Base-by-base conservation (phyloP, 1,284 basidiomycete species). In the Thecaphora thlaspeos region DNA sequence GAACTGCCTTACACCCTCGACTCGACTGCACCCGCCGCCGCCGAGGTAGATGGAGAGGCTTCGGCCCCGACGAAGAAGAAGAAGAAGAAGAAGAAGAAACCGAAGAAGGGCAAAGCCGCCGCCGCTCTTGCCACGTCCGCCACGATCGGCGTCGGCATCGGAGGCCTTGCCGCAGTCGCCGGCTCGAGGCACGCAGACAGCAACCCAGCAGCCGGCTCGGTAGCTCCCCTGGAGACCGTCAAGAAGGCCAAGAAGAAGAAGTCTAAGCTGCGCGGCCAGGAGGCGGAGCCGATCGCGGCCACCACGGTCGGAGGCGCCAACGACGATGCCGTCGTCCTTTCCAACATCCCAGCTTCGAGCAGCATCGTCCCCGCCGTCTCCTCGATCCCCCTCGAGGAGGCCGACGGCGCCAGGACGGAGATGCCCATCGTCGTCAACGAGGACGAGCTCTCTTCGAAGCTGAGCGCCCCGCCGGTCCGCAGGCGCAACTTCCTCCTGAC, bases 401-500 rank as follows among this genome's bases (percentile, higher is more conserved):
- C 55, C 28, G 53, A 55, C n/a, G n/a, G n/a, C n/a, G n/a, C n/a
- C n/a, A n/a, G n/a, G n/a, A n/a, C n/a, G 42, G 61, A 55, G 57
- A 41, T 65, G 8, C 54, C 57, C 9, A 15, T 51, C 15, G 28
- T 30, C 14, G 50, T 65, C 15, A 41, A 53, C 22, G 62, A 65
- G 24, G 55, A 65, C 23, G 48, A 41, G 14, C 26, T 10, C n/a
- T n/a, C n/a, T n/a, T n/a, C n/a, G n/a, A n/a, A n/a, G 12, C 39
- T 45, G 14, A 37, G 34, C 8, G n/a, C 45, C 45, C 24, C 62
- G 55, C 57, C 54, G 0, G 41, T 47, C 17, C 54, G 51, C 0
- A 45, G 46, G 5, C 58, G 61, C 24, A 53, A 54, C 36, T 66
- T 58, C 28, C 55, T 66, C 23, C 63, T 66, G 32, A 66, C 63